phyloP scores from a whole-genome alignment of 805 yeast genomes.

The Metschnikowia shivogae region DNA sequence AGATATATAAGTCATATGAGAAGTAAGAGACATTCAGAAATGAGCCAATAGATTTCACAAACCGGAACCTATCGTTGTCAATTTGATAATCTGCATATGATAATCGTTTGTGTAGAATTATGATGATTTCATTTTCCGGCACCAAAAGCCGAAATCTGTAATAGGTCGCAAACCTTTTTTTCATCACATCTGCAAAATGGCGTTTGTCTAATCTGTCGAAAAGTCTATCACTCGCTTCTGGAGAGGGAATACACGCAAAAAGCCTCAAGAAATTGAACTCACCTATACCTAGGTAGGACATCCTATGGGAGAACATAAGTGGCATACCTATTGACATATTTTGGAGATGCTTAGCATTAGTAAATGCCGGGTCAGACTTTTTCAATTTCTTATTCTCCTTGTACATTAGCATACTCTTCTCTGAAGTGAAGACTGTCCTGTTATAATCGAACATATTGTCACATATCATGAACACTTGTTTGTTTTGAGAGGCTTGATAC shows the following conservation, averaged over 20 bases:
- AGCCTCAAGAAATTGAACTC: conserved; percentile 9
- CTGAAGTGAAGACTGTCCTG: conserved; percentile 11
- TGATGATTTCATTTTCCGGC: conserved; percentile 6
- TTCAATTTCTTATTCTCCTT: conserved; percentile 7
- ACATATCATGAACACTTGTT: conserved; percentile 10
- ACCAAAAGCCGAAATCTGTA: conserved; percentile 10
- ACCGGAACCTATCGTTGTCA: conserved; percentile 10
- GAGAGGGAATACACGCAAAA: conserved; percentile 10
- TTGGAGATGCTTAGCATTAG: conserved; percentile 10
- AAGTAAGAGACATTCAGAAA: conserved; percentile 3
- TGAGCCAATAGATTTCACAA: conserved; percentile 5
- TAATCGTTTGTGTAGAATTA: conserved; percentile 10
- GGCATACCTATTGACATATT: conserved; percentile 13
- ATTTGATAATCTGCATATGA: conserved; percentile 12
- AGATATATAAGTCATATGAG: conserved; percentile 10
- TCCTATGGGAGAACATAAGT: conserved; percentile 8
- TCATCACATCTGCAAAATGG: conserved; percentile 10
- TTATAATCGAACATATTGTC: conserved; percentile 7
- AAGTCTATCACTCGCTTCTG: conserved; percentile 12
- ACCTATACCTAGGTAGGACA: conserved; percentile 7
- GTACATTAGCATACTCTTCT: conserved; percentile 8
- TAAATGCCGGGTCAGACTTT: conserved; percentile 4
- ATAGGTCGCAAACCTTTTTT: conserved; percentile 9
- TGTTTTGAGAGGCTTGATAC: background rate
- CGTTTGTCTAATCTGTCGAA: conserved; percentile 10